Conservation (phyloP, 805 yeast species). For the Naumovozyma dairenensis region DNA sequence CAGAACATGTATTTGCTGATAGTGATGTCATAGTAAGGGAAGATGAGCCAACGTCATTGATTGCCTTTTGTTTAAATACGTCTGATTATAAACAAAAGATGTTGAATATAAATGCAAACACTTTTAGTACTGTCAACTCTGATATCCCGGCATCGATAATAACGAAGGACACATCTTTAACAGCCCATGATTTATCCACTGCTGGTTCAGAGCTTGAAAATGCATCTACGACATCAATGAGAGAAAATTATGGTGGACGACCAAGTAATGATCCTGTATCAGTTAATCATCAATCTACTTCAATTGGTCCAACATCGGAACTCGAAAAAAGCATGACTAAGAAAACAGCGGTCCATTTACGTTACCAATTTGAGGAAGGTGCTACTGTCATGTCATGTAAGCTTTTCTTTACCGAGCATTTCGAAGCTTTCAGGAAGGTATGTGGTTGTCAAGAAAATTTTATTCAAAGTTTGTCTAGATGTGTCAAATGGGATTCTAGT, state of each 20-base stretch:
- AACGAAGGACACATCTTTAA: not conserved
- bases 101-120: constrained; percentile 16
- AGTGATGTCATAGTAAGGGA: constrained; percentile 90
- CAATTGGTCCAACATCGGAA: not conserved
- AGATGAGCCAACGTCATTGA: constrained; percentile 90
- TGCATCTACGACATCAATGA: not conserved
- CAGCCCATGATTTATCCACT: not conserved
- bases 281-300: too few relatives aligned
- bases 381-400: constrained; percentile 79
- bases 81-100: constrained; percentile 69
- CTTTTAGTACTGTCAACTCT: not conserved
- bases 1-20: constrained; percentile 89
- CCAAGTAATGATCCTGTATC: not conserved
- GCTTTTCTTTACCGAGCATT: constrained; percentile 90
- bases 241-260: not conserved
- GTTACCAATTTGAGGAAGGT: constrained; percentile 86
- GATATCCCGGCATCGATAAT: not conserved
- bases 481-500: constrained; percentile 89
- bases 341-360: constrained; percentile 78
- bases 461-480: constrained; percentile 82
- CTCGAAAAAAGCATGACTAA: constrained; percentile 68
- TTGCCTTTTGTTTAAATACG: constrained; percentile 85
- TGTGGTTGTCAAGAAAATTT: constrained; percentile 71
- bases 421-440: constrained; percentile 81
- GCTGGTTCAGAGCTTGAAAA: not conserved